These are phyloP conservation scores for Plasmopara halstedii DNA, from an alignment of 352 stramenopile genomes.

Conservation along the genomic window DNA sequence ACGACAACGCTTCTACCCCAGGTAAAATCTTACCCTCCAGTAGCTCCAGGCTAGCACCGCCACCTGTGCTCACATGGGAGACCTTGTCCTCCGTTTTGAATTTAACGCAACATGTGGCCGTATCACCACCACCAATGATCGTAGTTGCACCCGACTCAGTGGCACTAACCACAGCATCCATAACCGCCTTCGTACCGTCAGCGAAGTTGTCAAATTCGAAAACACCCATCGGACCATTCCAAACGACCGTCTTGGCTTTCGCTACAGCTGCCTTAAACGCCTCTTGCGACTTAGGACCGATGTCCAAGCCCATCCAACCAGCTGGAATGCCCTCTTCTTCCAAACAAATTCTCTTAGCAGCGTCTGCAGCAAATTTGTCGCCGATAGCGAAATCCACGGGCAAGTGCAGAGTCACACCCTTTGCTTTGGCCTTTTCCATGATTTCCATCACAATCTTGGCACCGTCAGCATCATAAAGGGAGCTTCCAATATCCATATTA, in stretches of 20 bases:
- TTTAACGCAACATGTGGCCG: slow-evolving; percentile 84
- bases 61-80: slow-evolving; percentile 89
- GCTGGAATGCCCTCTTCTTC: slow-evolving; percentile 90
- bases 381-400: slow-evolving; percentile 97
- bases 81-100: slow-evolving; percentile 87
- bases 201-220: slow-evolving; percentile 99
- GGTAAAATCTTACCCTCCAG: slow-evolving; percentile 98
- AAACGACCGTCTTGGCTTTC: slow-evolving; percentile 95
- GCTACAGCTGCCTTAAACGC: slow-evolving; percentile 73
- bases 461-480: slow-evolving; percentile 87
- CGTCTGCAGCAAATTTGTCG: slow-evolving; percentile 96
- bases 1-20: slow-evolving; percentile 93
- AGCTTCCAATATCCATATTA: slow-evolving; percentile 93
- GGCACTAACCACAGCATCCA: slow-evolving; percentile 93
- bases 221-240: slow-evolving; percentile 99
- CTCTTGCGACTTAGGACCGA: slow-evolving; percentile 91
- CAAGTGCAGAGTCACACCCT: slow-evolving; percentile 97
- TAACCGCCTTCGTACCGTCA: slow-evolving; percentile 92
- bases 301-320: slow-evolving; percentile 98
- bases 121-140: slow-evolving; percentile 99
- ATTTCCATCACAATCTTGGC: slow-evolving; percentile 87
- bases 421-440: slow-evolving; percentile 96
- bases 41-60: slow-evolving; percentile 94
- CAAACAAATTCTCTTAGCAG: slow-evolving; percentile 86
- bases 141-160: slow-evolving; percentile 92